Percentiles rank a stretch among this genome's conserved stretches.
phyloP scores from a whole-genome alignment of 179 eudicot genomes.

The Beta lomatogona region DNA sequence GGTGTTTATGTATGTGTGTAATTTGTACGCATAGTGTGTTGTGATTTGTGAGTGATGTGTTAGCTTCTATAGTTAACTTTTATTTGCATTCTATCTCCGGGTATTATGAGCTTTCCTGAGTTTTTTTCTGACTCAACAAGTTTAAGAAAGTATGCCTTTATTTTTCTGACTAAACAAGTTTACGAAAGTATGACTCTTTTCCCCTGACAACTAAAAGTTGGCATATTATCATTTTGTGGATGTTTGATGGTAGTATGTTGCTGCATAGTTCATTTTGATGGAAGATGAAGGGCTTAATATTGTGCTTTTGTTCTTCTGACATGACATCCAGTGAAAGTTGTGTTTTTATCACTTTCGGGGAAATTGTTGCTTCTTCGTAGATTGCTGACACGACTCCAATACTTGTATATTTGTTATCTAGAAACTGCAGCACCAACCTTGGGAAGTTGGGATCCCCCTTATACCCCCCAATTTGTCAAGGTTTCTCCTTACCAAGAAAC shows the following conservation, averaged over 20 bases:
- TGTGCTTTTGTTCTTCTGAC: not conserved
- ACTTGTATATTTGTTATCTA: too few species aligned
- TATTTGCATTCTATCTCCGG: not conserved
- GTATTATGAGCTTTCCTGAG: not conserved
- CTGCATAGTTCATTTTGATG: not conserved
- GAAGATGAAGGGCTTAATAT: not conserved
- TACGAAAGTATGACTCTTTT: too few species aligned
- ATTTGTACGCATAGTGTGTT: not conserved
- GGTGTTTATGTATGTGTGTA: conserved; percentile 2
- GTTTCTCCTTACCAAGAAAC: too few species aligned
- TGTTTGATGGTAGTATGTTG: not conserved
- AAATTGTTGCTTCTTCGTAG: not conserved
- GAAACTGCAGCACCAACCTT: too few species aligned
- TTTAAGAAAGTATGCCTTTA: not conserved
- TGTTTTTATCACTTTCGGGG: not conserved
- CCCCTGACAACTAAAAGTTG: not conserved
- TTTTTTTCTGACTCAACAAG: not conserved
- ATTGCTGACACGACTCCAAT: too few species aligned
- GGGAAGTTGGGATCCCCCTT: too few species aligned
- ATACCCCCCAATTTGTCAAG: too few species aligned
- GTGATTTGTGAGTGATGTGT: not conserved
- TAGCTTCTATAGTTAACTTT: not conserved
- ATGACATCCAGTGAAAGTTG: not conserved
- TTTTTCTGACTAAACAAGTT: too few species aligned
- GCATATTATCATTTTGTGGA: not conserved